phyloP scores from a whole-genome alignment of 345 rosid genomes.

The Triadica sebifera region DNA sequence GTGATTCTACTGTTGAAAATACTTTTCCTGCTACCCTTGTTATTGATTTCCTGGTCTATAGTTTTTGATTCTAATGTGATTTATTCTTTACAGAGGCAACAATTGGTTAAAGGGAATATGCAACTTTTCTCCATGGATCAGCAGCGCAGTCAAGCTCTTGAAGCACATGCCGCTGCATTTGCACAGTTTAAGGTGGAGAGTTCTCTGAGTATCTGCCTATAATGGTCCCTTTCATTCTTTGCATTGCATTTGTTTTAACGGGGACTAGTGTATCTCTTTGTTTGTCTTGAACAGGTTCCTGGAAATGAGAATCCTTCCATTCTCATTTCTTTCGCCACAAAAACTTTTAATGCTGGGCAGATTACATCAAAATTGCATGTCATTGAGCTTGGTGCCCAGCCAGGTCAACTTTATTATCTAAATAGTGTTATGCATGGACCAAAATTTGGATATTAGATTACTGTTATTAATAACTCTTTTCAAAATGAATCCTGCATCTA shows the following conservation, averaged over 20 bases:
- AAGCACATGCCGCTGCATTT: slow-evolving; percentile 98
- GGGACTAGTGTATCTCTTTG: background rate
- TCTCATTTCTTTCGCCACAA: slow-evolving; percentile 88
- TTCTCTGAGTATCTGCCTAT: background rate
- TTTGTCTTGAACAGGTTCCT: slow-evolving; percentile 48
- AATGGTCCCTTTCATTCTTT: too few relatives aligned
- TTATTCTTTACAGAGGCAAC: slow-evolving; percentile 51
- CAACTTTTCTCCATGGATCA: slow-evolving; percentile 93
- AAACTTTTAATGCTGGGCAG: slow-evolving; percentile 86
- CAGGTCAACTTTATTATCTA: slow-evolving; percentile 43
- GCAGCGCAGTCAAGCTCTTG: slow-evolving; percentile 98
- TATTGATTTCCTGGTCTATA: background rate
- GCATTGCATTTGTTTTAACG: background rate
- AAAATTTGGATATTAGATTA: too few relatives aligned
- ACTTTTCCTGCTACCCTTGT: background rate
- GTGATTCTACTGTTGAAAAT: background rate
- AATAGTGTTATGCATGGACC: too few relatives aligned
- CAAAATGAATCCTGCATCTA: background rate
- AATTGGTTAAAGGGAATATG: slow-evolving; percentile 91
- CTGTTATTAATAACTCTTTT: too few relatives aligned
- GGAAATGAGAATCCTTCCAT: slow-evolving; percentile 94
- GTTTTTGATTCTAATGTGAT: too few relatives aligned
- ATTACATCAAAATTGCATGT: slow-evolving; percentile 87
- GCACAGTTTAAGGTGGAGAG: slow-evolving; percentile 70
- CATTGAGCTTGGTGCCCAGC: slow-evolving; percentile 96